A percentile compares a stretch with the other conserved stretches of the same genome.
Evolutionary conservation across 169 alveolate species (phyloP).

Genomic region (Theileria sp.): DNA sequence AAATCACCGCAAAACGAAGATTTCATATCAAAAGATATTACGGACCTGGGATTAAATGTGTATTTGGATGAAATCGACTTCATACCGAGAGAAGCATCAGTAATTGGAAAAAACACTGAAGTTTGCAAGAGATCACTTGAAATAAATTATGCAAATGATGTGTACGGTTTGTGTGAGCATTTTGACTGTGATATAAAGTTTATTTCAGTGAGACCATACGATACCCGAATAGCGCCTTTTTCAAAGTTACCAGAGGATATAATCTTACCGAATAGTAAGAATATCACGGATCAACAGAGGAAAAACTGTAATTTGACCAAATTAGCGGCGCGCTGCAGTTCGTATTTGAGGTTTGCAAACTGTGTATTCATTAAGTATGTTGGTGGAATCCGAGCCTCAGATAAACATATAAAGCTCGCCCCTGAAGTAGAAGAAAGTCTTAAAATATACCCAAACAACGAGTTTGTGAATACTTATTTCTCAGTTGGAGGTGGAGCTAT

Average conservation of each 20-base stretch:
- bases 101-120: neutral
- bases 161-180: constrained; percentile 34
- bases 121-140: constrained; percentile 5
- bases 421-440: neutral
- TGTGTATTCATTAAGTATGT: constrained; percentile 36
- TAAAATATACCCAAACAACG: constrained; percentile 19
- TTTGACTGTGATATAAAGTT: constrained; percentile 28
- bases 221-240: neutral
- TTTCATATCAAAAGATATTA: constrained; percentile 7
- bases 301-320: constrained; percentile 25
- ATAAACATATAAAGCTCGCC: neutral
- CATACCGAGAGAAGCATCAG: constrained; percentile 32
- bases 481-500: constrained; percentile 11
- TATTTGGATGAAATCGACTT: constrained; percentile 44
- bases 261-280: neutral
- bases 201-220: constrained; percentile 4
- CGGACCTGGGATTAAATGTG: constrained; percentile 5
- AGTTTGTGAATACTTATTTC: constrained; percentile 10
- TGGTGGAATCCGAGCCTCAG: neutral
- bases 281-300: neutral
- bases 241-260: neutral
- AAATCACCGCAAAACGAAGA: constrained; percentile 26
- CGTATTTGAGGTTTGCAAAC: constrained; percentile 49
- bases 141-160: constrained; percentile 16
- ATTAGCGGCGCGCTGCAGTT: constrained; percentile 48